A percentile compares a stretch with the other conserved stretches of the same genome.
Evolutionary conservation across 371 early-diverging fungal genomes (phyloP).

Genomic region (Syncephalis plumigaleata): DNA sequence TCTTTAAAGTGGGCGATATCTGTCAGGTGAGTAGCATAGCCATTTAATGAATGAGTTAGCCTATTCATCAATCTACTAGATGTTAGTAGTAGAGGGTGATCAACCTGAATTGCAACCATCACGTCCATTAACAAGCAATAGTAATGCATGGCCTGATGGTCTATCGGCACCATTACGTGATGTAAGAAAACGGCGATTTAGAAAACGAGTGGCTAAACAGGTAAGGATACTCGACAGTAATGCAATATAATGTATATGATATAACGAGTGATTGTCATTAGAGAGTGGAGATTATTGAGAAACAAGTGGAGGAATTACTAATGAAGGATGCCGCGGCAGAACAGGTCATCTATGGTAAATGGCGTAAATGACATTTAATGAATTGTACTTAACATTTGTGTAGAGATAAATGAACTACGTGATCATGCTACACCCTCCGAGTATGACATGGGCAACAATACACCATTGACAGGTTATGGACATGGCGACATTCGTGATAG

Average conservation of each 20-base stretch:
- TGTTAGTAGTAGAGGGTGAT: conserved; percentile 30
- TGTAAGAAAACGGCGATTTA: conserved; percentile 73
- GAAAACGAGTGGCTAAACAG: conserved; percentile 73
- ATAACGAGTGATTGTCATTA: conserved; percentile 20
- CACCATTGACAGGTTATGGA: too few relatives aligned
- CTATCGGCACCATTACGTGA: conserved; percentile 80
- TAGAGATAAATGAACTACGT: too few relatives aligned
- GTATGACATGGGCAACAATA: too few relatives aligned
- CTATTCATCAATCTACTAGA: conserved; percentile 12
- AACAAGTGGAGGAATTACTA: conserved; percentile 70
- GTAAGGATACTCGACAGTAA: too few relatives aligned
- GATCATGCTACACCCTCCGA: too few relatives aligned
- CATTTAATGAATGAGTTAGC: conserved; percentile 1
- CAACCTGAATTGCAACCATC: conserved; percentile 14
- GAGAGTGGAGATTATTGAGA: conserved; percentile 80
- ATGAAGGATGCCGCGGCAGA: conserved; percentile 67
- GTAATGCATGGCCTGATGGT: conserved; percentile 70
- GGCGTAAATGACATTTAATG: too few relatives aligned
- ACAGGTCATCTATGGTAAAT: conserved; percentile 38
- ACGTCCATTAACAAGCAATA: conserved; percentile 18
- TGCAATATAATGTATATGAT: too few relatives aligned
- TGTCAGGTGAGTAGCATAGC: conserved; percentile 39
- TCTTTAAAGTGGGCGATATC: conserved; percentile 96
- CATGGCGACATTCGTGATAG: too few relatives aligned
- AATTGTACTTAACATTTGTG: too few relatives aligned